These are phyloP conservation scores for Rhynchosporium graminicola DNA, from an alignment of 2,329 filamentous ascomycete genomes.

Conservation along the genomic window DNA sequence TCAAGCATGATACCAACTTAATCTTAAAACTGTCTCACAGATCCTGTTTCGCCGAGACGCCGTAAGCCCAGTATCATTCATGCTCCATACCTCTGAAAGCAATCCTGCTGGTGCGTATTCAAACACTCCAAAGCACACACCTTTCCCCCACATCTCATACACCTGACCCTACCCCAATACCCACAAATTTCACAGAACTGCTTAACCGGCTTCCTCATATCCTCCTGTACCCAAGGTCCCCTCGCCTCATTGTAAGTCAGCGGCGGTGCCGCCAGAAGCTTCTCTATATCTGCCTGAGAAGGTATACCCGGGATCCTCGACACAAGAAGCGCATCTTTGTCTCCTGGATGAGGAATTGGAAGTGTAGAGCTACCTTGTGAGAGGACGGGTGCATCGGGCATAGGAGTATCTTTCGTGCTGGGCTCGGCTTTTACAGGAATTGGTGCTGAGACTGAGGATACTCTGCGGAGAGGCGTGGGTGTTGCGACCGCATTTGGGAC, in stretches of 20 bases:
- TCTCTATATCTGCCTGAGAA: conserved; percentile 61
- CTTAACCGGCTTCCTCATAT: conserved; percentile 55
- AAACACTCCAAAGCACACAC: conserved; percentile 79
- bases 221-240: conserved; percentile 48
- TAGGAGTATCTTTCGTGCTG: conserved; percentile 31
- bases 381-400: conserved; percentile 44
- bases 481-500: conserved; percentile 23
- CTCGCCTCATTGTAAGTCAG: conserved; percentile 67
- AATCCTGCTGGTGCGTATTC: conserved; percentile 70
- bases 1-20: too few relatives aligned
- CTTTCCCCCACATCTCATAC: conserved; percentile 74
- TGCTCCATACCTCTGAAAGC: conserved; percentile 63
- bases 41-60: background rate
- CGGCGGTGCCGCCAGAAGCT: conserved; percentile 63
- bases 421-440: conserved; percentile 39
- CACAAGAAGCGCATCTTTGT: conserved; percentile 59
- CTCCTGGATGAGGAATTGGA: conserved; percentile 47
- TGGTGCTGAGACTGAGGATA: conserved; percentile 22
- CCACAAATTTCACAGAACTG: conserved; percentile 79
- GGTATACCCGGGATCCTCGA: conserved; percentile 60
- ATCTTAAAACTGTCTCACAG: too few relatives aligned
- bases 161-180: conserved; percentile 77
- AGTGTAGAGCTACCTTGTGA: conserved; percentile 16
- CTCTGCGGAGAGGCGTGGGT: conserved; percentile 29
- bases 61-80: conserved; percentile 20